phyloP scores from a whole-genome alignment of 257 asterid genomes.

The Solanum microdontum region DNA sequence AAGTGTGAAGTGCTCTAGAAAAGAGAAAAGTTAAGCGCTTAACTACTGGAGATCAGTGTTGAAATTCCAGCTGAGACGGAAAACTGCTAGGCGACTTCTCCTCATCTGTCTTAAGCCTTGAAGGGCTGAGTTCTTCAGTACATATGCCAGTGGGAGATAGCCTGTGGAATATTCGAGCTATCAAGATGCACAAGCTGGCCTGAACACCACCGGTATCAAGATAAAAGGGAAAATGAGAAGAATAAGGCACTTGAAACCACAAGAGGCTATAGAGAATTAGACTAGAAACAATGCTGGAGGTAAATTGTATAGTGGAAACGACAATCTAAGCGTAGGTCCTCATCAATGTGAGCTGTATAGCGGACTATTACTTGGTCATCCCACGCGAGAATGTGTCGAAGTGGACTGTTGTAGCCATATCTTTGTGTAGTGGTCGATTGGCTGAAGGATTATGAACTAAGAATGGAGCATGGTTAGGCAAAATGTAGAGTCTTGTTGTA shows the following conservation, averaged over 20 bases:
- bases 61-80: background rate
- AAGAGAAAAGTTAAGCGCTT: background rate
- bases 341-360: background rate
- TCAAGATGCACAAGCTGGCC: background rate
- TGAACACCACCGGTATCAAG: background rate
- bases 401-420: background rate
- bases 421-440: background rate
- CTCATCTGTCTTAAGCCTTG: background rate
- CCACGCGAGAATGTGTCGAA: background rate
- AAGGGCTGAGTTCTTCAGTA: background rate
- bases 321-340: background rate
- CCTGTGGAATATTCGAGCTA: background rate
- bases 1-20: background rate
- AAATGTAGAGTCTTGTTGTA: background rate
- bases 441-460: background rate
- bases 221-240: background rate
- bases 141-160: background rate
- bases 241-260: background rate
- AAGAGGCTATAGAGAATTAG: background rate
- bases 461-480: background rate
- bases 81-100: background rate
- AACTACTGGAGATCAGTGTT: background rate
- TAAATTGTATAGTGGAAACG: background rate
- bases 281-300: background rate
- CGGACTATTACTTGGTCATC: background rate